phyloP scores from a whole-genome alignment of 495 filamentous ascomycete genomes.

The Aspergillus ostianus region DNA sequence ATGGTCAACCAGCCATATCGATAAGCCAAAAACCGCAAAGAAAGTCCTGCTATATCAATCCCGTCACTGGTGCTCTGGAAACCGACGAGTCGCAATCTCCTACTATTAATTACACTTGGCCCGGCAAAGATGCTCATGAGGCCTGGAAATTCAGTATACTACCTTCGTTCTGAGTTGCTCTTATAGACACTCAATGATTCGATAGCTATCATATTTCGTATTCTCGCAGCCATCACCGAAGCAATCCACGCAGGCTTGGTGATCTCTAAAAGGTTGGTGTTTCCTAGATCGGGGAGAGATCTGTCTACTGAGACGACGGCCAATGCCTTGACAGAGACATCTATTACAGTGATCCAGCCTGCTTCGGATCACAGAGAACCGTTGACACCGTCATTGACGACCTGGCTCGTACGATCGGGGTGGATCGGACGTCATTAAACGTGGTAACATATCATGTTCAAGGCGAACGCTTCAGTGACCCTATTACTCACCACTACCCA shows the following conservation, averaged over 20 bases:
- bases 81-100: slow-evolving; percentile 13
- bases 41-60: slow-evolving; percentile 28
- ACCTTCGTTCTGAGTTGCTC: not conserved
- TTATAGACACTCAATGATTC: not conserved
- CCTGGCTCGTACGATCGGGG: slow-evolving; percentile 67
- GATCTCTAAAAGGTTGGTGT: slow-evolving; percentile 75
- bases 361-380: slow-evolving; percentile 72
- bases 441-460: slow-evolving; percentile 31
- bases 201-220: slow-evolving; percentile 59
- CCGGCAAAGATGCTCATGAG: slow-evolving; percentile 56
- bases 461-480: not conserved
- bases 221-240: slow-evolving; percentile 69
- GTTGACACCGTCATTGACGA: slow-evolving; percentile 83
- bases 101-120: slow-evolving; percentile 48
- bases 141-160: slow-evolving; percentile 65
- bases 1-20: slow-evolving; percentile 33
- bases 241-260: slow-evolving; percentile 58
- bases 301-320: not conserved
- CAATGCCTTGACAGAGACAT: slow-evolving; percentile 62
- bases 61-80: slow-evolving; percentile 31
- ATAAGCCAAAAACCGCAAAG: slow-evolving; percentile 28
- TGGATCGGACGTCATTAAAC: slow-evolving; percentile 36
- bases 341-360: slow-evolving; percentile 79
- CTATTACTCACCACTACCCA: not conserved
- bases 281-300: not conserved